Evolutionary conservation across 768 basidiomycete species (phyloP), one percentile per base, ranked within the genome.

Genomic region (Lentinula guzmanii): DNA sequence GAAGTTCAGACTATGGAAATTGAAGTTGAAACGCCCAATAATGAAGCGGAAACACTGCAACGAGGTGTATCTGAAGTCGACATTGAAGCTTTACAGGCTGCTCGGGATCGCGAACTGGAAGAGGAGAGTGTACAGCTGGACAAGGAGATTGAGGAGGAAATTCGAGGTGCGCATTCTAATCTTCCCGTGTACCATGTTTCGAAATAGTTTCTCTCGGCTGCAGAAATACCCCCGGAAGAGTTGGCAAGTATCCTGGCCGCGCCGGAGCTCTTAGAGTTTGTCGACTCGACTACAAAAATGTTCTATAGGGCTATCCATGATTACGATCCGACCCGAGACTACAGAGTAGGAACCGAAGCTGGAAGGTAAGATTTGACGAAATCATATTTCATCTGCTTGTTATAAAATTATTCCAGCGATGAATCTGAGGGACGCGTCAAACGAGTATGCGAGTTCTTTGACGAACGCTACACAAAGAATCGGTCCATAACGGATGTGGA

Each of bases 301-400:
- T 85, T 98, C 10, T 93, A 98, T 71, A 82, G 97, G 54, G 97
- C 96, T 21, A 75, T 98, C 63, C 97, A 92, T 69, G 97, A 98
- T 68, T 99, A 99, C 72, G 97, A 99, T 72, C 98, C 98, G 68
- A 93, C 94, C 66, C 87, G 91, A 37, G 97, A 99, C 75, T 99
- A 99, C 70, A 91, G 91, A n/a, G 84, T 95, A 54, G 90, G 89
- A 28, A 79, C 92, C 6, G 93, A 95, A 70, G 82, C 89, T 6
- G 90, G 87, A 67, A 83, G 85, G 95, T 95, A 68, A 69, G 91
- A 46, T 10, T 41, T 57, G 39, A 5, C 42, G 28, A 16, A 21
- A 45, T 43, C 54, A 33, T 3, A 34, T 48, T 18, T 9, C 37
- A 52, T 62, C 21, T 53, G 58, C 46, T 24, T 37, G 53, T 51